phyloP scores from a whole-genome alignment of 2,329 filamentous ascomycete species.

The Trichoderma atroviride region DNA sequence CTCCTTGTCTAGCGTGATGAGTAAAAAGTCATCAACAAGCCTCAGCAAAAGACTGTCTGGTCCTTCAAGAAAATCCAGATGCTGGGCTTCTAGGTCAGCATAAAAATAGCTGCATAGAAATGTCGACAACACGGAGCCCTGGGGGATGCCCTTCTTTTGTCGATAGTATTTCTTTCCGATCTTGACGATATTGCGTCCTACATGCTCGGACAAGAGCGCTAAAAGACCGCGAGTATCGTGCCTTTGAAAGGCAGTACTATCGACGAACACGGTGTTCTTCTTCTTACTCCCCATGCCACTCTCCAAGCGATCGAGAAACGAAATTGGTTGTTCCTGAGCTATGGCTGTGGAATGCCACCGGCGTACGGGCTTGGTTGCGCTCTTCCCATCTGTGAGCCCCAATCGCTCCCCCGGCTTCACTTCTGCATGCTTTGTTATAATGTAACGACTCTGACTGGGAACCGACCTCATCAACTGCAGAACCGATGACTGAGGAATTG shows the following conservation, averaged over 20 bases:
- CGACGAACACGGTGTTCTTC: constrained; percentile 76
- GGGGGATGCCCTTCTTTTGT: constrained; percentile 87
- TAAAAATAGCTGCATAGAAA: constrained; percentile 96
- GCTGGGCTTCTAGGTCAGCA: constrained; percentile 74
- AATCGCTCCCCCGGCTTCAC: constrained; percentile 55
- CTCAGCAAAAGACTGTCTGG: constrained; percentile 70
- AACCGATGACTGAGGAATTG: constrained; percentile 80
- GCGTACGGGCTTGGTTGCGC: constrained; percentile 44
- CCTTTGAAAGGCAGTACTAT: constrained; percentile 61
- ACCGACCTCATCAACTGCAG: constrained; percentile 65
- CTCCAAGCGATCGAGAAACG: constrained; percentile 52
- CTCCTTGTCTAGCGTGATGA: constrained; percentile 71
- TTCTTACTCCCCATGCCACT: constrained; percentile 46
- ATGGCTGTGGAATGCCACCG: constrained; percentile 59
- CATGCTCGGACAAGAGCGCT: constrained; percentile 73
- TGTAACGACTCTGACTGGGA: constrained; percentile 64
- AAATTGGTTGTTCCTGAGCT: constrained; percentile 44
- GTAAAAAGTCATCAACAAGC: constrained; percentile 89
- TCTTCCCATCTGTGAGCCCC: constrained; percentile 29
- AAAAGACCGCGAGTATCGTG: constrained; percentile 64
- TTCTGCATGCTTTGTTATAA: constrained; percentile 73
- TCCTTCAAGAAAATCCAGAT: constrained; percentile 65
- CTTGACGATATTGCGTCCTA: constrained; percentile 83
- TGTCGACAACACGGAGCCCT: constrained; percentile 86
- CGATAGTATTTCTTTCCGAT: constrained; percentile 87